These are phyloP conservation scores for Mimosa bimucronata DNA, from an alignment of 306 rosid species.

Conservation along the genomic window DNA sequence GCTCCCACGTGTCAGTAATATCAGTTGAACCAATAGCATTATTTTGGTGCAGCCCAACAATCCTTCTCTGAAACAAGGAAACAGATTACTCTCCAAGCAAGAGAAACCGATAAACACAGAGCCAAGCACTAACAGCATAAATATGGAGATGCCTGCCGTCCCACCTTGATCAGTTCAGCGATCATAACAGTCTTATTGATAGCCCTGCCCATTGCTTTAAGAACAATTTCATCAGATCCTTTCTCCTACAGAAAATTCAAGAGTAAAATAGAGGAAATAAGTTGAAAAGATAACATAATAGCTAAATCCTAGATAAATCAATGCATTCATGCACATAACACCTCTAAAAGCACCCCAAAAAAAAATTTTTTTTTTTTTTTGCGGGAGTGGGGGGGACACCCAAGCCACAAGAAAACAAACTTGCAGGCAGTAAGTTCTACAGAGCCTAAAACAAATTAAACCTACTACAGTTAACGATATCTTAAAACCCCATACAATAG, in stretches of 20 bases:
- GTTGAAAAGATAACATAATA: background rate
- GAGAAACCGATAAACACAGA: constrained; percentile 22
- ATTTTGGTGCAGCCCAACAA: constrained; percentile 79
- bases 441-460: background rate
- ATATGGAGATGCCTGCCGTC: background rate
- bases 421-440: background rate
- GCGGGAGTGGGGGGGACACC: background rate
- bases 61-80: constrained; percentile 73
- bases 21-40: constrained; percentile 79
- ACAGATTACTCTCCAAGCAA: constrained; percentile 5
- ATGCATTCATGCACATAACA: constrained; percentile 15
- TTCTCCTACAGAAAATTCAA: constrained; percentile 62
- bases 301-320: background rate
- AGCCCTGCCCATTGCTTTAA: constrained; percentile 96
- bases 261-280: background rate
- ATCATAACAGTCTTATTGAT: constrained; percentile 91
- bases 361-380: too few relatives aligned
- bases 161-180: constrained; percentile 81
- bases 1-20: constrained; percentile 88
- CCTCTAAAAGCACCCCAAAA: background rate
- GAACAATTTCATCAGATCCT: constrained; percentile 70
- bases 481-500: background rate
- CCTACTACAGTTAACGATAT: background rate
- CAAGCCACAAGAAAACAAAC: background rate
- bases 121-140: background rate